A percentile compares a stretch with the other conserved stretches of the same genome.
Evolutionary conservation across 1,284 basidiomycete species (phyloP).

Genomic region (Ceratobasidium sp.): DNA sequence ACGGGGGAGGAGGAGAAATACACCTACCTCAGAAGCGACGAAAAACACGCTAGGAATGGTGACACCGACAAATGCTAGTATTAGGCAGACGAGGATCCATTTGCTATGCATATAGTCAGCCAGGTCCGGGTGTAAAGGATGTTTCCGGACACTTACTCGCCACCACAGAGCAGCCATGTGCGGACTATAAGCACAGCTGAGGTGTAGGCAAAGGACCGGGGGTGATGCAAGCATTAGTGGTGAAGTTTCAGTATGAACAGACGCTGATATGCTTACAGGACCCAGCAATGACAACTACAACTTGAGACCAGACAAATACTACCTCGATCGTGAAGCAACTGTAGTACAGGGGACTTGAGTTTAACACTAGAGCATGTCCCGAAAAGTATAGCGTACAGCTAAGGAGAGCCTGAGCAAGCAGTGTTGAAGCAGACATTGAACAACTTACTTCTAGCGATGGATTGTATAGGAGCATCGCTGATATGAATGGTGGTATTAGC

Average conservation of each 20-base stretch:
- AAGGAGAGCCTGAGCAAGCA: neutral
- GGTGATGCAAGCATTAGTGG: neutral
- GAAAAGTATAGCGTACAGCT: conserved; percentile 13
- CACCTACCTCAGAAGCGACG: neutral
- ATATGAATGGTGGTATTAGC: neutral
- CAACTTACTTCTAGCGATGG: conserved; percentile 25
- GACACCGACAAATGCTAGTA: neutral
- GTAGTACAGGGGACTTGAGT: neutral
- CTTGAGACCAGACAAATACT: conserved; percentile 34
- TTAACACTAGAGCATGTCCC: neutral
- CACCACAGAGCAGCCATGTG: conserved; percentile 36
- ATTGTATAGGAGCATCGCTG: conserved; percentile 26
- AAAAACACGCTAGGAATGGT: neutral
- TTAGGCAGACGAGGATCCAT: conserved; percentile 15
- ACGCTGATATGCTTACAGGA: neutral
- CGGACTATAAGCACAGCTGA: conserved; percentile 29
- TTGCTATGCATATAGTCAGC: neutral
- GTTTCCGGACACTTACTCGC: conserved; percentile 4
- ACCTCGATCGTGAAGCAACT: conserved; percentile 15
- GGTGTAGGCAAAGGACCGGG: too few species aligned
- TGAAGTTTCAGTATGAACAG: neutral
- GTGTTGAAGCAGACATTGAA: too few species aligned
- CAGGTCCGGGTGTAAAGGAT: neutral
- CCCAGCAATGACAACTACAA: conserved; percentile 15
- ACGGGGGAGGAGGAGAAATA: neutral